Evolutionary conservation across 2,329 filamentous ascomycete species (phyloP).

Genomic region (Conoideocrella luteorostrata): DNA sequence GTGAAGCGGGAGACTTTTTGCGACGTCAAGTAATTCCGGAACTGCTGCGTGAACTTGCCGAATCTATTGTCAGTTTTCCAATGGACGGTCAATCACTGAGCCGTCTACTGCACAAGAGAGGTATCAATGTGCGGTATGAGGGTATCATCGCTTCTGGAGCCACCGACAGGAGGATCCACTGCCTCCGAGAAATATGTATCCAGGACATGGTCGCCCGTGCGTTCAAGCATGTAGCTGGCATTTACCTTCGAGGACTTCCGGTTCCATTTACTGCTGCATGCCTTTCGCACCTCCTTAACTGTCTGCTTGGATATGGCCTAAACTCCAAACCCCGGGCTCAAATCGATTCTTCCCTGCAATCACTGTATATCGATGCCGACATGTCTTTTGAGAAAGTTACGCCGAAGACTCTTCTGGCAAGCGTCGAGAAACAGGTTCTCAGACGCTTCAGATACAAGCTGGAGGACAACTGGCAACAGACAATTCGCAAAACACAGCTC

Average conservation of each 20-base stretch:
- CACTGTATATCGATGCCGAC: slow-evolving; percentile 75
- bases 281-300: slow-evolving; percentile 86
- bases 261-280: slow-evolving; percentile 73
- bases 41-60: slow-evolving; percentile 77
- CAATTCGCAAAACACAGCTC: slow-evolving; percentile 70
- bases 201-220: slow-evolving; percentile 94
- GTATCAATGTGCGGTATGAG: slow-evolving; percentile 95
- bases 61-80: slow-evolving; percentile 92
- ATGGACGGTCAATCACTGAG: slow-evolving; percentile 96
- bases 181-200: slow-evolving; percentile 67
- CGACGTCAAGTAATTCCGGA: slow-evolving; percentile 74
- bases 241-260: slow-evolving; percentile 73
- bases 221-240: slow-evolving; percentile 86
- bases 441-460: slow-evolving; percentile 74
- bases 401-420: slow-evolving; percentile 61
- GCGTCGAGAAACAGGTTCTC: slow-evolving; percentile 64
- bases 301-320: slow-evolving; percentile 69
- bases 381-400: slow-evolving; percentile 75
- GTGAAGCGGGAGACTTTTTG: slow-evolving; percentile 74
- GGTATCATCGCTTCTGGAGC: slow-evolving; percentile 71
- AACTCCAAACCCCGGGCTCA: slow-evolving; percentile 75
- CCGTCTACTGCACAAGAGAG: slow-evolving; percentile 86
- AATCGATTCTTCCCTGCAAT: slow-evolving; percentile 65
- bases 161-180: slow-evolving; percentile 65
- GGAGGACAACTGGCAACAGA: slow-evolving; percentile 58